phyloP scores from a whole-genome alignment of 2,329 filamentous ascomycete genomes.

The Hypomyces rosellus region DNA sequence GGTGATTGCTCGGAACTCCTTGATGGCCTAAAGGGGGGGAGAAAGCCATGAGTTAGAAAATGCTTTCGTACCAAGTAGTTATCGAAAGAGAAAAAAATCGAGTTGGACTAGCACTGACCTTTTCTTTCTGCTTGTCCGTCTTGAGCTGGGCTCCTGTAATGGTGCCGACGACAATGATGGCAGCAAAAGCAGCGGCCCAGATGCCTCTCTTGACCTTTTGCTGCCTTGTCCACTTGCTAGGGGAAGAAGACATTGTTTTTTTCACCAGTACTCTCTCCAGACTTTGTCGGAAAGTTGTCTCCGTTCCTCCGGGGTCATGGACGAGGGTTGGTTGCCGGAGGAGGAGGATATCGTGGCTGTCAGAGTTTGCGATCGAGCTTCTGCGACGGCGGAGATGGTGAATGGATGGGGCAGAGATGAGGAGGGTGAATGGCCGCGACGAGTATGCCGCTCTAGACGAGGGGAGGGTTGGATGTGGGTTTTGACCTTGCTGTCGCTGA shows the following conservation, averaged over 20 bases:
- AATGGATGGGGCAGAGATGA: no score
- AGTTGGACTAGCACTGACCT: no score
- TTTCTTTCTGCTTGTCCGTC: constrained; percentile 39
- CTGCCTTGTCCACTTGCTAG: constrained; percentile 21
- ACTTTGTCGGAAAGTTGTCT: constrained; percentile 18
- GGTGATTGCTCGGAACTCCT: constrained; percentile 32
- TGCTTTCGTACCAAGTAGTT: no score
- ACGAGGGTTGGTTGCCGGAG: not conserved
- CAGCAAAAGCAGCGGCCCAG: constrained; percentile 39
- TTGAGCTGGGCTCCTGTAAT: constrained; percentile 46
- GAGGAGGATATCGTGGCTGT: not conserved
- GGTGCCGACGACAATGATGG: constrained; percentile 40
- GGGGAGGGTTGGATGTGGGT: no score
- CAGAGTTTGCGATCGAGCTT: no score
- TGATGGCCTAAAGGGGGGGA: constrained; percentile 23
- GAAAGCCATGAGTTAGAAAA: not conserved
- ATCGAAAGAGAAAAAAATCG: no score
- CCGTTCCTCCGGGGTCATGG: constrained; percentile 18
- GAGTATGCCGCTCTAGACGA: no score
- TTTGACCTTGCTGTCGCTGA: no score
- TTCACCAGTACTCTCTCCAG: constrained; percentile 24
- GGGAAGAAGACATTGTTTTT: constrained; percentile 7
- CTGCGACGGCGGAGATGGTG: no score
- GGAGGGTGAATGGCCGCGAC: no score
- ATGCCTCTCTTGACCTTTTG: constrained; percentile 30